phyloP scores from a whole-genome alignment of 2,329 filamentous ascomycete genomes.

The Aspergillus spinulosporus region DNA sequence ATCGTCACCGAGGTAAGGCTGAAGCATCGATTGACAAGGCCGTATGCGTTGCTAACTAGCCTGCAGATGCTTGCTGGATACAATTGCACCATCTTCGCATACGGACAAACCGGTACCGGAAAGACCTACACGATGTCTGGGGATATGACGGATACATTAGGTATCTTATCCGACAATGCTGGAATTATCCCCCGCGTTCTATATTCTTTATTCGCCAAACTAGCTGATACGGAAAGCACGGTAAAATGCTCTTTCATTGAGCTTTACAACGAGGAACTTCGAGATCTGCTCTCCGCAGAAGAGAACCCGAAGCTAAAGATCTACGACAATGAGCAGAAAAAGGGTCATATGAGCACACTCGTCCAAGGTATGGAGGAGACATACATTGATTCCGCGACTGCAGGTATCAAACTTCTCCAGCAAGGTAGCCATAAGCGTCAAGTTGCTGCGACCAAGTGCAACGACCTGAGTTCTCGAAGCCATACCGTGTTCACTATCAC shows the following conservation, averaged over 20 bases:
- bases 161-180: slow-evolving; percentile 83
- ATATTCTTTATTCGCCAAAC: slow-evolving; percentile 79
- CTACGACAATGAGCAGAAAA: slow-evolving; percentile 75
- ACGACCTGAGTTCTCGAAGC: slow-evolving; percentile 93
- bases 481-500: slow-evolving; percentile 98
- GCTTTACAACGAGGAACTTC: slow-evolving; percentile 94
- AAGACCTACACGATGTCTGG: slow-evolving; percentile 99
- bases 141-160: slow-evolving; percentile 85
- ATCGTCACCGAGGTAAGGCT: slow-evolving; percentile 80
- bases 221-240: slow-evolving; percentile 79
- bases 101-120: slow-evolving; percentile 95
- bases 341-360: slow-evolving; percentile 78
- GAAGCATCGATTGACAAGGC: neutral
- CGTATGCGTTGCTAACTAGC: slow-evolving; percentile 15
- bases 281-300: slow-evolving; percentile 80
- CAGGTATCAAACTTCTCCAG: slow-evolving; percentile 86
- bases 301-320: slow-evolving; percentile 89
- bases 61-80: slow-evolving; percentile 83
- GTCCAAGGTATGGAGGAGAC: slow-evolving; percentile 98
- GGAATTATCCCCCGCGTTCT: slow-evolving; percentile 93
- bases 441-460: slow-evolving; percentile 99
- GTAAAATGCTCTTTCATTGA: slow-evolving; percentile 99
- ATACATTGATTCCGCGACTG: slow-evolving; percentile 79
- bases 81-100: slow-evolving; percentile 98
- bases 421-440: slow-evolving; percentile 90